Conservation (phyloP, 2,329 filamentous ascomycete species). For the Fusarium verrucosum region DNA sequence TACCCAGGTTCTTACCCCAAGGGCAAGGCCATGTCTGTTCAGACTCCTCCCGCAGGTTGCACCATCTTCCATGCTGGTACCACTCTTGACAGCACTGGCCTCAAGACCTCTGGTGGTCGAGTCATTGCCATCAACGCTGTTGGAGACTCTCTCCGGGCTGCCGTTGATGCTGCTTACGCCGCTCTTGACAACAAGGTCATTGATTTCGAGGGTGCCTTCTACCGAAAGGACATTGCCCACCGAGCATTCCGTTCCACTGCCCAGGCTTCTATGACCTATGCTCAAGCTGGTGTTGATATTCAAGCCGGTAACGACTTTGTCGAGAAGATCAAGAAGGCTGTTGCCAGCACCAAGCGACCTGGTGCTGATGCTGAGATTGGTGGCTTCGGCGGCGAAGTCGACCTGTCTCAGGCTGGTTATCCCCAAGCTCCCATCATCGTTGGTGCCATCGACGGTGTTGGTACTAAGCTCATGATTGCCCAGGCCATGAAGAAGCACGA, state of each 20-base stretch:
- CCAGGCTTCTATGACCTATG: constrained; percentile 80
- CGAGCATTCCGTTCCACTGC: constrained; percentile 66
- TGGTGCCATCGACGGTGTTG: constrained; percentile 95
- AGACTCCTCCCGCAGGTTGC: constrained; percentile 54
- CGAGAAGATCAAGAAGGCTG: constrained; percentile 87
- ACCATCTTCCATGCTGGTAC: constrained; percentile 96
- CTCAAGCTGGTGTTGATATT: constrained; percentile 91
- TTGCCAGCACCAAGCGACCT: constrained; percentile 83
- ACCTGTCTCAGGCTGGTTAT: constrained; percentile 76
- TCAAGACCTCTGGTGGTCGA: constrained; percentile 84
- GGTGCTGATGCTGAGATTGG: constrained; percentile 94
- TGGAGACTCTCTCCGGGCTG: constrained; percentile 75
- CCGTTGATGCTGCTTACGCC: constrained; percentile 87
- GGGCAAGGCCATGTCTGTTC: constrained; percentile 69
- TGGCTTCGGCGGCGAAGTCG: constrained; percentile 80
- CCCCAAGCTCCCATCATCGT: constrained; percentile 80
- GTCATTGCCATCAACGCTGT: constrained; percentile 93
- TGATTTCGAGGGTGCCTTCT: constrained; percentile 89
- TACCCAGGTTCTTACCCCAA: constrained; percentile 90
- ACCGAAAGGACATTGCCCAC: constrained; percentile 90
- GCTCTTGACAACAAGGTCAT: constrained; percentile 75
- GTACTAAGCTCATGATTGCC: constrained; percentile 96
- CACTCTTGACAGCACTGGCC: constrained; percentile 65
- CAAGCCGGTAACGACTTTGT: constrained; percentile 94
- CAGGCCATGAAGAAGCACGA: constrained; percentile 90